Base-by-base conservation (phyloP, 306 rosid species). In the Vigna radiata region DNA sequence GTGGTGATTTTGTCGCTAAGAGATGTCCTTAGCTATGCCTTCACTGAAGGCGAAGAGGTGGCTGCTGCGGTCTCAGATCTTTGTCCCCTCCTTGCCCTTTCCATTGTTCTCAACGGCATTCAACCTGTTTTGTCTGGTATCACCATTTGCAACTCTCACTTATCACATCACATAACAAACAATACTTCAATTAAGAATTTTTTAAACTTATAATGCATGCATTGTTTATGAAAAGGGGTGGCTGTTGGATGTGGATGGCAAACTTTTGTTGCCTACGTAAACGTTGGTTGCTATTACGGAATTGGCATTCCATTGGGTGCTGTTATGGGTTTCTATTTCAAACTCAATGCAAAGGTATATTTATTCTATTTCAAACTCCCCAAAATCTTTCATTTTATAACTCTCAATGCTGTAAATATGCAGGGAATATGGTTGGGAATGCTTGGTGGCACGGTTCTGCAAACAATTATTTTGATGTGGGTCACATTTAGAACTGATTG, bases 231-330 rank as follows among this genome's bases (percentile, higher is more conserved):
- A 39, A 60, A n/a, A 93, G 98, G 98, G 43, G 97, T 94, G 80
- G 98, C 98, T 4, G 92, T 94, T 84, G 98, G 98, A 66, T 91
- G 98, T 39, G 98, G 97, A 82, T 94, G 98, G 97, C 98, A 94
- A 78, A 44, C 91, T 4, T 90, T 91, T 37, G 98, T 91, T 48
- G 98, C 98, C 0, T 94, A 87, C 56, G 91, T 94, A 5, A 94
- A 94, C 43, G 86, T 91, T 39, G 92, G 94, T 1, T 87, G 94
- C 64, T 91, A 90, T 56, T 90, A 89, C 64, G 81, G 88, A 61
- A 39, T 91, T 68, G 97, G 97, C 23, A 76, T 92, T 50, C 97
- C 97, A 0, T n/a, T 92, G 64, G 97, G 97, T 10, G 4, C 81
- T 0, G n/a, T 92, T 73, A 77, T 92, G 1, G 97, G 97, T 47